These are phyloP conservation scores for Nakaseomyces nivariensis DNA, from an alignment of 1,139 yeast genomes.

Conservation along the genomic window DNA sequence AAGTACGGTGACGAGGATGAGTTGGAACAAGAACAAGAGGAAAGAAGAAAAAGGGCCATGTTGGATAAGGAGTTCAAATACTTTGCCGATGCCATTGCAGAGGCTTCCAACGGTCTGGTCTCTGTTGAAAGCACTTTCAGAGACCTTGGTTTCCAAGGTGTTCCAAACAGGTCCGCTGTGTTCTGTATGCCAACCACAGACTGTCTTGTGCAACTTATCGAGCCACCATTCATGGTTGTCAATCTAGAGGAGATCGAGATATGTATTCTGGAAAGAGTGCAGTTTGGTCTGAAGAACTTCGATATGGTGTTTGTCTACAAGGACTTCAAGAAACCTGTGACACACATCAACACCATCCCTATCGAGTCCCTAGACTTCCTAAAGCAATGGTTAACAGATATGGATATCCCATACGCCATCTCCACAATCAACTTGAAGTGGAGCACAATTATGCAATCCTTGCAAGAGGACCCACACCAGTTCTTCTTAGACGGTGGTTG, in stretches of 20 bases:
- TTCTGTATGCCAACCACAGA: constrained; percentile 96
- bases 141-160: constrained; percentile 96
- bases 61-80: constrained; percentile 85
- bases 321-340: constrained; percentile 78
- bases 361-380: constrained; percentile 86
- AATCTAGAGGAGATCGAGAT: constrained; percentile 87
- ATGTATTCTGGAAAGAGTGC: constrained; percentile 94
- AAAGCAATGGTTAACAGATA: constrained; percentile 93
- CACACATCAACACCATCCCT: constrained; percentile 90
- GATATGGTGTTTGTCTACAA: constrained; percentile 92
- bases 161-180: constrained; percentile 89
- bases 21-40: constrained; percentile 97
- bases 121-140: constrained; percentile 93
- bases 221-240: constrained; percentile 89
- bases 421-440: constrained; percentile 95
- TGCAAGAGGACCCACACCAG: constrained; percentile 85
- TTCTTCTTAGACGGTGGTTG: constrained; percentile 94
- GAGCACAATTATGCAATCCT: constrained; percentile 91
- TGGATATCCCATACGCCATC: constrained; percentile 88
- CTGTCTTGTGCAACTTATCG: constrained; percentile 86
- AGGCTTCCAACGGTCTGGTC: constrained; percentile 67
- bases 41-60: constrained; percentile 81
- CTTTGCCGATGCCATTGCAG: constrained; percentile 86
- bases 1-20: constrained; percentile 98
- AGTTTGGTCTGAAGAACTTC: constrained; percentile 91